Evolutionary conservation across 805 yeast genomes (phyloP).

Genomic region (Yamadazyma philogaea): DNA sequence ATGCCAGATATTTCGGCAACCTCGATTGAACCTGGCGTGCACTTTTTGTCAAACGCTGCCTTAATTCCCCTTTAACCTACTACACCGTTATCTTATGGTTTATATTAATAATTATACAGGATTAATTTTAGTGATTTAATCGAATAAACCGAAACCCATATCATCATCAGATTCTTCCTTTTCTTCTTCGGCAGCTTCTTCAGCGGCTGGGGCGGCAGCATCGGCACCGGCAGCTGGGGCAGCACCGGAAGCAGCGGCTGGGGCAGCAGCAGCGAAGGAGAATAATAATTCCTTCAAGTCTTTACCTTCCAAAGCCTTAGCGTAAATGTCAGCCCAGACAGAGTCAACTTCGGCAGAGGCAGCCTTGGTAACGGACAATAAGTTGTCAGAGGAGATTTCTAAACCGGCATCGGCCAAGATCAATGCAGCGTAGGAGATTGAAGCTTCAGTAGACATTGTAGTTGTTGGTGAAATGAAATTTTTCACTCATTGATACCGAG

Average conservation of each 20-base stretch:
- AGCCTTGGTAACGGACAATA: slow-evolving; percentile 35
- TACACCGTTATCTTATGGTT: neutral
- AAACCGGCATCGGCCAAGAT: slow-evolving; percentile 48
- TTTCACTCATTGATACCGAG: slow-evolving; percentile 4
- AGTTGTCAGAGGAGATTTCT: slow-evolving; percentile 46
- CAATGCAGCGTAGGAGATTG: slow-evolving; percentile 50
- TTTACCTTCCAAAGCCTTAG: slow-evolving; percentile 47
- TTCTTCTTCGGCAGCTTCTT: slow-evolving; percentile 31
- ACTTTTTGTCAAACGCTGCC: too few species aligned
- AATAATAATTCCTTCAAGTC: slow-evolving; percentile 48
- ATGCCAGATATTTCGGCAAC: too few species aligned
- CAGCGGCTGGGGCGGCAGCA: slow-evolving; percentile 33
- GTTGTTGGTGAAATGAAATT: slow-evolving; percentile 2
- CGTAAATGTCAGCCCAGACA: slow-evolving; percentile 47
- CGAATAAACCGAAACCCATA: slow-evolving; percentile 47
- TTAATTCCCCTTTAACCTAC: too few species aligned
- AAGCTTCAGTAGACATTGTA: slow-evolving; percentile 45
- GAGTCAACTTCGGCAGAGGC: slow-evolving; percentile 46
- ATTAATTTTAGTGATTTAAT: slow-evolving; percentile 33
- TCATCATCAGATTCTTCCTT: slow-evolving; percentile 37
- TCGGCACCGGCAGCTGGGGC: slow-evolving; percentile 36
- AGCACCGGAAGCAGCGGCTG: slow-evolving; percentile 37
- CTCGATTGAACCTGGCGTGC: too few species aligned
- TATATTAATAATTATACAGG: slow-evolving; percentile 11
- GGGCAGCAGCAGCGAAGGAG: slow-evolving; percentile 46